Evolutionary conservation across 306 rosid species (phyloP).

Genomic region (Sicyos edulis): DNA sequence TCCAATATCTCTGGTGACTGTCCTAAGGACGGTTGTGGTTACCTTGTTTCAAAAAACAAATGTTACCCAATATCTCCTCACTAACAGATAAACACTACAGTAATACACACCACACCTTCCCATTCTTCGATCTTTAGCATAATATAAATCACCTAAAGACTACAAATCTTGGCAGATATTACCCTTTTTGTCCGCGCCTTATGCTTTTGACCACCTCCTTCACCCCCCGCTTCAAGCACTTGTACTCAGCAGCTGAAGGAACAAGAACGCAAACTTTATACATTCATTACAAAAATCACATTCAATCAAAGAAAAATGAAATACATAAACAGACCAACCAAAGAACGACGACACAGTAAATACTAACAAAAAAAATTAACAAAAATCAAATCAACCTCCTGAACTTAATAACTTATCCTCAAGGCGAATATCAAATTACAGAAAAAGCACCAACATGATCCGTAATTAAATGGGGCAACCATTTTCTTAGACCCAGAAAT

Average conservation of each 20-base stretch:
- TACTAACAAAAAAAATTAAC: too few species aligned
- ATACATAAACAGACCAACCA: neutral
- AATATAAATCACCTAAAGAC: neutral
- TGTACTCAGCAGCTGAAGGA: slow-evolving; percentile 68
- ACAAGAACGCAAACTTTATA: neutral
- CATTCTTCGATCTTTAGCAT: neutral
- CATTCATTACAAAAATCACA: neutral
- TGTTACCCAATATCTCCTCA: neutral
- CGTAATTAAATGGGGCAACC: too few species aligned
- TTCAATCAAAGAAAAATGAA: neutral
- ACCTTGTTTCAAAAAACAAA: too few species aligned
- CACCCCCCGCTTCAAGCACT: slow-evolving; percentile 91
- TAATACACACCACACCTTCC: neutral
- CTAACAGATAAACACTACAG: neutral
- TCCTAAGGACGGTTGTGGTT: too few species aligned
- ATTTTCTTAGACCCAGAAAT: too few species aligned
- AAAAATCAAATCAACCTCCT: too few species aligned
- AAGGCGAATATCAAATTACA: too few species aligned
- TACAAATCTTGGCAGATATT: slow-evolving; percentile 9
- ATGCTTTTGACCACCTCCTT: slow-evolving; percentile 94
- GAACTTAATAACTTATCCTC: too few species aligned
- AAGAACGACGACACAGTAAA: too few species aligned
- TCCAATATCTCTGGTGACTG: too few species aligned
- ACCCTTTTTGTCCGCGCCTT: slow-evolving; percentile 90
- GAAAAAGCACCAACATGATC: too few species aligned